Evolutionary conservation across 257 asterid genomes (phyloP), one percentile per base, ranked within the genome.

Genomic region (Solanum gracilifrons): DNA sequence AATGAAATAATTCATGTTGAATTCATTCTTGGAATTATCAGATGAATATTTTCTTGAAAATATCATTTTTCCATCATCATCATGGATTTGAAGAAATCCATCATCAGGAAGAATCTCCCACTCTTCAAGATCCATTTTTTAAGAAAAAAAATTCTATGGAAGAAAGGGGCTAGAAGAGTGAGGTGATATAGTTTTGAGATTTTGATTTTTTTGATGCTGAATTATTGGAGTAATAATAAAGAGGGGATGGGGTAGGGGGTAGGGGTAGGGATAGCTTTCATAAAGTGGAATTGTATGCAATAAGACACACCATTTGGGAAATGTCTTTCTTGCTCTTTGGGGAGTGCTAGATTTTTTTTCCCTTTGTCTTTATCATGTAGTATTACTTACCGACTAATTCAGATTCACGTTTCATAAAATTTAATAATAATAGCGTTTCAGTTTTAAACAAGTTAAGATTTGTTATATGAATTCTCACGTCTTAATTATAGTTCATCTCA

Each of bases 61-160:
- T 16, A 94, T 88, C 90, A 90, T 89, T 51, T 92, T 87, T 11
- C 93, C 94, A 4, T 73, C 93, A 86, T 93, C 97, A 43, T 92
- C 93, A 51, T 90, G 91, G 92, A 94, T 92, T 83, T 93, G 92
- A 43, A 95, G 98, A 77, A 90, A 92, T 25, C 96, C 98, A 58
- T 94, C 96, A 9, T 93, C 96, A 35, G 98, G 91, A 83, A 96
- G 92, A 21, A 96, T 87, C 88, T 95, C 98, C 99, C 99, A 96
- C 80, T 93, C 98, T 39, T 96, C 93, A 36, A 94, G 90, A 88
- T 94, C 98, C 94, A 85, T 85, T 3, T 43, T 31, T 13, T 13
- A 3, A 23, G 64, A 1, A 55, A 55, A 55, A 55, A 2, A 55
- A 55, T 32, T 73, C 72, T 60, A 25, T 35, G 41, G 37, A 36